Evolutionary conservation across 1,139 yeast genomes (phyloP), one percentile per base, ranked within the genome.

Genomic region (Spencermartinsiella ligniputridi): DNA sequence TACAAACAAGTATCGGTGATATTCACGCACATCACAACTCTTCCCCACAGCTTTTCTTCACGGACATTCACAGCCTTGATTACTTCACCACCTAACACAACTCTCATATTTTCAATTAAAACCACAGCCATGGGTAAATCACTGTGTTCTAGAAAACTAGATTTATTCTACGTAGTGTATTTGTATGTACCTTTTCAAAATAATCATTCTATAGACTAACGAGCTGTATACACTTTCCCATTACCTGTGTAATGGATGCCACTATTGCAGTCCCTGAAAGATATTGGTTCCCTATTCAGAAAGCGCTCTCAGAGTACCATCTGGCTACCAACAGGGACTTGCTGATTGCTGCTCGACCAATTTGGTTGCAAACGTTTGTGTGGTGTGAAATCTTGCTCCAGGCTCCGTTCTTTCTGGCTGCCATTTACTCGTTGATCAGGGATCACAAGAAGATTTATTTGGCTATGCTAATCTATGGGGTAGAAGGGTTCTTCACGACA

Each of bases 401-500:
- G 64, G 64, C 84, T 42, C 97, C 97, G 0, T 70, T 84, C 24
- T 90, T 90, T 62, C 59, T 83, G 41, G 60, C 68, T 44, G 83
- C 69, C 1, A 62, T 65, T 2, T 51, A 51, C 38, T 50, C 55
- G 39, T 51, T 64, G 35, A 47, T 49, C 37, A 51, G 51, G 30
- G 63, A 50, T 38, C 41, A 19, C 39, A 58, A 62, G 35, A 58
- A 63, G 19, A 65, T 76, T 13, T 79, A 76, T 56, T 72, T 79
- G 12, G 72, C 71, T 61, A 64, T 79, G 54, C 63, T 81, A n/a
- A 60, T 82, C 12, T 87, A 87, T 60, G 94, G 88, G 3, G 76
- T 84, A 57, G 87, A 84, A 59, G 95, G 95, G 0, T 68, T 80
- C 9, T 71, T 82, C 46, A 83, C 95, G 11, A 85, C 95, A 0